These are phyloP conservation scores for Neocallimastix lanati DNA, from an alignment of 192 early-diverging fungal genomes.

Conservation along the genomic window DNA sequence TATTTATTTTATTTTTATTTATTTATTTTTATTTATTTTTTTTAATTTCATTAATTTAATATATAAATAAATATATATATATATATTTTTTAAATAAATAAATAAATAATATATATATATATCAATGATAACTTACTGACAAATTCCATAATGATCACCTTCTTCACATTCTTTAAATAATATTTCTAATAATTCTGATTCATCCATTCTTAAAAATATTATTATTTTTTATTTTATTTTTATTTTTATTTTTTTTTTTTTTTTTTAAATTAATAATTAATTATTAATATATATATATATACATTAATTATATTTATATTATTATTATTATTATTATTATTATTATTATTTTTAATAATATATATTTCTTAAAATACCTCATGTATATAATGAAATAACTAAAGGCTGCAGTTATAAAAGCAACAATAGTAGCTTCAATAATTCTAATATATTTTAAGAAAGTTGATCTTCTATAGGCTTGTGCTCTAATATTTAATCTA, in stretches of 20 bases:
- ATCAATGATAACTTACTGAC: slow-evolving; percentile 16
- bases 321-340: no score
- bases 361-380: neutral
- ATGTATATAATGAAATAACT: neutral
- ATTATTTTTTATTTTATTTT: no score
- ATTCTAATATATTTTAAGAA: neutral
- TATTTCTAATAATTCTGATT: slow-evolving; percentile 65
- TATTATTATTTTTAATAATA: no score
- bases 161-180: slow-evolving; percentile 73
- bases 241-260: no score
- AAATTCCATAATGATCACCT: neutral
- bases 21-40: slow-evolving; percentile 8
- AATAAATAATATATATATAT: slow-evolving; percentile 2
- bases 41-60: neutral
- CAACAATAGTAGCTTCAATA: slow-evolving; percentile 6
- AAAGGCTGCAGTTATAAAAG: slow-evolving; percentile 10
- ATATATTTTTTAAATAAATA: slow-evolving; percentile 8
- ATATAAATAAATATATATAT: no score
- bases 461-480: neutral
- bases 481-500: slow-evolving; percentile 31
- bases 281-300: no score
- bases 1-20: neutral
- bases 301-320: no score
- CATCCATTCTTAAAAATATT: slow-evolving; percentile 67
- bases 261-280: no score